These are phyloP conservation scores for Escovopsis sp. DNA, from an alignment of 2,329 filamentous ascomycete genomes.

Conservation along the genomic window DNA sequence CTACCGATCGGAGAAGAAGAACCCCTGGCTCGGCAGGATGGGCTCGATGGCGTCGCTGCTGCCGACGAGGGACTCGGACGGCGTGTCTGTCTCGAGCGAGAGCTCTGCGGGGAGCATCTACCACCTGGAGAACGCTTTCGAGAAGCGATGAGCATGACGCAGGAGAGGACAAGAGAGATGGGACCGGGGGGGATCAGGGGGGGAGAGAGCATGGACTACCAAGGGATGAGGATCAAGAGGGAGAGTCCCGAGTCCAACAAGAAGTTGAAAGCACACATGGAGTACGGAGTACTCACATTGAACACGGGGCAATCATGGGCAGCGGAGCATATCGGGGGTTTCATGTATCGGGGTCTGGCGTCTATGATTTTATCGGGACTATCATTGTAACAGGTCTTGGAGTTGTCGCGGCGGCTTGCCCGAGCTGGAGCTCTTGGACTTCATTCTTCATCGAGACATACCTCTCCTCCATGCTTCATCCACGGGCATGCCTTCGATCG, in stretches of 20 bases:
- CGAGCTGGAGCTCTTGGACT: no score
- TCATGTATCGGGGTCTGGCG: no score
- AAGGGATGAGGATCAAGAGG: no score
- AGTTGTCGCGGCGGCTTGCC: no score
- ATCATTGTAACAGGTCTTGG: neutral
- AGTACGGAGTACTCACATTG: no score
- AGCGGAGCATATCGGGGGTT: no score
- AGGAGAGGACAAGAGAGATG: neutral
- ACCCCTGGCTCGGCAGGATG: neutral
- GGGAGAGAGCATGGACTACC: neutral
- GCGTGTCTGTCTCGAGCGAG: constrained; percentile 11
- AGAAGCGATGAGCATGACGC: constrained; percentile 6
- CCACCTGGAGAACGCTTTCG: constrained; percentile 10
- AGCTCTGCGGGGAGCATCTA: constrained; percentile 6
- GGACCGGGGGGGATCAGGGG: neutral
- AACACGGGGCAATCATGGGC: no score
- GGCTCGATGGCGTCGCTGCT: constrained; percentile 2
- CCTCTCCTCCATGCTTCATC: no score
- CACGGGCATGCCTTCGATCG: no score
- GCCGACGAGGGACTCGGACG: constrained; percentile 9
- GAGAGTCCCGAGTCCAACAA: no score
- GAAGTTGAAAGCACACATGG: no score
- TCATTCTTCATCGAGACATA: no score
- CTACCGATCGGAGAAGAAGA: neutral
- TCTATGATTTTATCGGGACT: neutral